Percentiles rank a stretch among this genome's conserved stretches.
phyloP scores from a whole-genome alignment of 176 grass and related monocot species.

The Ensete ventricosum region DNA sequence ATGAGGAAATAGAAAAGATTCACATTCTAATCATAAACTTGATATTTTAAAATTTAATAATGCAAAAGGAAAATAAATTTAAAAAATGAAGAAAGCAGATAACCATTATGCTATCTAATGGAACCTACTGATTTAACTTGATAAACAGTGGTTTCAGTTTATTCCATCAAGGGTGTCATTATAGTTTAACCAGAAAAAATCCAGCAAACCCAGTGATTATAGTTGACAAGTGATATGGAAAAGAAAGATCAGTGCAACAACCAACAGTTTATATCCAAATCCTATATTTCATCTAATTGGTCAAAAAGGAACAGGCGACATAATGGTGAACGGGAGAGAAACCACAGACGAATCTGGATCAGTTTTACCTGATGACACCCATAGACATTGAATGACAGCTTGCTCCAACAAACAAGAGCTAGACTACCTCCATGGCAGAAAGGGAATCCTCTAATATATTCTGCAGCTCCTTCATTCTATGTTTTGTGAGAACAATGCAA shows the following conservation, averaged over 20 bases:
- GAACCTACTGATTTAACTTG: background rate
- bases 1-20: background rate
- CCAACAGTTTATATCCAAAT: background rate
- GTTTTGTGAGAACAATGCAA: slow-evolving; percentile 27
- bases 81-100: background rate
- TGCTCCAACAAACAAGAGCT: slow-evolving; percentile 1
- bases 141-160: background rate
- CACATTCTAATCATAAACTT: too few species aligned
- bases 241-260: background rate
- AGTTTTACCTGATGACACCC: background rate
- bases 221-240: background rate
- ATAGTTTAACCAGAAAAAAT: background rate
- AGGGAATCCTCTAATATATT: slow-evolving; percentile 45
- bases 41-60: too few species aligned
- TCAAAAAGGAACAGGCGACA: background rate
- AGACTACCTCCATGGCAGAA: slow-evolving; percentile 57
- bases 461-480: slow-evolving; percentile 38
- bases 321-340: background rate
- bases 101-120: background rate
- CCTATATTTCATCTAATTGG: background rate
- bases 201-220: background rate
- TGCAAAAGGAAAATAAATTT: too few species aligned
- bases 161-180: background rate
- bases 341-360: background rate
- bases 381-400: background rate